These are phyloP conservation scores for Cytospora piceae DNA, from an alignment of 2,329 filamentous ascomycete species.

Conservation along the genomic window DNA sequence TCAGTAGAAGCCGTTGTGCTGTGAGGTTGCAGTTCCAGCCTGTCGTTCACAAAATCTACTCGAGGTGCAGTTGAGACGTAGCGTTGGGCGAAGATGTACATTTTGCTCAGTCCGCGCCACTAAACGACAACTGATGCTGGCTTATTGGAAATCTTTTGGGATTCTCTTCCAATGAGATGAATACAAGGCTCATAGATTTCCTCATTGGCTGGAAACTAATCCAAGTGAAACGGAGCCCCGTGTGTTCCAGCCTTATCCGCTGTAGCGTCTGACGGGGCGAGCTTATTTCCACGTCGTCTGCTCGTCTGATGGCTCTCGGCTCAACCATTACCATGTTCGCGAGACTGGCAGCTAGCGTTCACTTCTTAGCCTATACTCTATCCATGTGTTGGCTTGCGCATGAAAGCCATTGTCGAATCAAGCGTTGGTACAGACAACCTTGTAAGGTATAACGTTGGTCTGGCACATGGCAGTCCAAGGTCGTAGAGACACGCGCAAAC, in stretches of 20 bases:
- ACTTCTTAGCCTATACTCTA: slow-evolving; percentile 33
- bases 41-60: neutral
- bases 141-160: neutral
- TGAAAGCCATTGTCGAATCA: slow-evolving; percentile 38
- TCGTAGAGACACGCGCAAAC: slow-evolving; percentile 23
- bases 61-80: slow-evolving; percentile 3
- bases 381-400: slow-evolving; percentile 1
- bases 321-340: slow-evolving; percentile 26
- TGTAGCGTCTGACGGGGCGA: slow-evolving; percentile 24
- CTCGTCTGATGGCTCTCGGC: slow-evolving; percentile 22
- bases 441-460: neutral
- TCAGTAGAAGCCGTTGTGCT: neutral
- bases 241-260: slow-evolving; percentile 32
- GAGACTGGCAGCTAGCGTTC: slow-evolving; percentile 5
- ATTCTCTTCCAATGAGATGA: slow-evolving; percentile 33
- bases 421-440: slow-evolving; percentile 12
- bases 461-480: neutral
- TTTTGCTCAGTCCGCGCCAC: slow-evolving; percentile 4
- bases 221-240: slow-evolving; percentile 13
- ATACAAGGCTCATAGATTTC: slow-evolving; percentile 2
- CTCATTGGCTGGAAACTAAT: slow-evolving; percentile 34
- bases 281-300: slow-evolving; percentile 26
- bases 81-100: neutral
- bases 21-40: neutral
- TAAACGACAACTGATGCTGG: slow-evolving; percentile 10